phyloP scores from a whole-genome alignment of 2,329 filamentous ascomycete genomes.

The Lecanosticta acicola region DNA sequence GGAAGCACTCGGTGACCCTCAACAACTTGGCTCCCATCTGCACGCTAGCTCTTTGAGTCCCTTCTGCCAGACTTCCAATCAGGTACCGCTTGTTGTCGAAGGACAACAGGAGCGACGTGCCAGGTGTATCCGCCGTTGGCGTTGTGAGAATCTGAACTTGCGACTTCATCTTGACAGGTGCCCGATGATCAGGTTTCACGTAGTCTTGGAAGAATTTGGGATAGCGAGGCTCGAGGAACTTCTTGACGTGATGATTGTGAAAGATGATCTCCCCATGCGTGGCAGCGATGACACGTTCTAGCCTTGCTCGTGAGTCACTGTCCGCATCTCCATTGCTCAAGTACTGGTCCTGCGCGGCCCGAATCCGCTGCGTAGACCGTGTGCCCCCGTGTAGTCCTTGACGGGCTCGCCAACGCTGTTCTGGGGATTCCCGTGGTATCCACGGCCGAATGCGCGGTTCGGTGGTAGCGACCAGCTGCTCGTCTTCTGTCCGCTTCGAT shows the following conservation, averaged over 20 bases:
- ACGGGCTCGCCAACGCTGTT: neutral
- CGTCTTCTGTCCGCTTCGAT: neutral
- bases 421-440: neutral
- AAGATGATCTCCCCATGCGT: neutral
- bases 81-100: slow-evolving; percentile 79
- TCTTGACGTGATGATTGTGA: neutral
- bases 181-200: slow-evolving; percentile 5
- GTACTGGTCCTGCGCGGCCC: neutral
- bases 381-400: neutral
- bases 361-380: too few species aligned
- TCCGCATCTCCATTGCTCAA: neutral
- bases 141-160: slow-evolving; percentile 70
- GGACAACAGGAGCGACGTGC: slow-evolving; percentile 69
- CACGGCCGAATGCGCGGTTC: neutral
- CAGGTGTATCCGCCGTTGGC: slow-evolving; percentile 82
- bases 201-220: slow-evolving; percentile 2
- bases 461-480: too few species aligned
- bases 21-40: slow-evolving; percentile 61
- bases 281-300: neutral
- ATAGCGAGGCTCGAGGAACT: neutral
- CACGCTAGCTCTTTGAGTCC: slow-evolving; percentile 69
- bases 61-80: slow-evolving; percentile 77
- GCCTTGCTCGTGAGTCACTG: neutral
- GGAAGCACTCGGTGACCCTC: slow-evolving; percentile 70
- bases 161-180: slow-evolving; percentile 56